Evolutionary conservation across 805 yeast species (phyloP), one percentile per base, ranked within the genome.

Genomic region (Monosporozyma solicola): DNA sequence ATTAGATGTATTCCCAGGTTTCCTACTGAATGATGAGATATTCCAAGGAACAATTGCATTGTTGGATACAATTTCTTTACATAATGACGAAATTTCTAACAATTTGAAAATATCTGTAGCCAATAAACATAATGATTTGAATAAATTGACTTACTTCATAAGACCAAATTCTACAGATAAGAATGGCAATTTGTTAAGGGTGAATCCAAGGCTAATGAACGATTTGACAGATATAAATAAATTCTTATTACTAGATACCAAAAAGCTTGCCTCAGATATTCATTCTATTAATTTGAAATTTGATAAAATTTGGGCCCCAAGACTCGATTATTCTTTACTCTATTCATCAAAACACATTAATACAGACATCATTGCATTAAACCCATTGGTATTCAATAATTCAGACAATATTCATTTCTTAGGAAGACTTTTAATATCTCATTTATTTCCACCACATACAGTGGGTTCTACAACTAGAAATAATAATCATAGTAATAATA

Each of bases 371-470:
- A 73, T 68, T 61, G 80, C 55, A 52, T 61, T 79, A 54, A 88
- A 89, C 61, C 96, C 97, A 2, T 74, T 91, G 49, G 79, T 88
- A 6, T 89, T 88, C 72, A 84, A 85, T 61, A 78, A 85, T 27
- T 69, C 72, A 13, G 64, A 72, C 9, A 84, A 85, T 58, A 76
- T 87, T 15, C 97, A 92, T 65, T 90, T 85, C 62, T 70, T 92
- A 53, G 88, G 95, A 2, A 73, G 89, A 53, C 66, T 90, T 35
- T 69, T 90, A 47, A 69, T 83, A 5, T 77, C 78, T 54, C 97
- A 91, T 61, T 59, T 91, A 20, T 84, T 90, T 59, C 63, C 71
- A 55, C 8, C 59, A 55, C 45, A 33, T 13, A 24, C 22, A 5
- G 16, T 8, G 3, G 8, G 10, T 9, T 24, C 27, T 8, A 24